A percentile compares a stretch with the other conserved stretches of the same genome.
phyloP scores from a whole-genome alignment of 2,329 filamentous ascomycete genomes.

The Fusarium sp. region DNA sequence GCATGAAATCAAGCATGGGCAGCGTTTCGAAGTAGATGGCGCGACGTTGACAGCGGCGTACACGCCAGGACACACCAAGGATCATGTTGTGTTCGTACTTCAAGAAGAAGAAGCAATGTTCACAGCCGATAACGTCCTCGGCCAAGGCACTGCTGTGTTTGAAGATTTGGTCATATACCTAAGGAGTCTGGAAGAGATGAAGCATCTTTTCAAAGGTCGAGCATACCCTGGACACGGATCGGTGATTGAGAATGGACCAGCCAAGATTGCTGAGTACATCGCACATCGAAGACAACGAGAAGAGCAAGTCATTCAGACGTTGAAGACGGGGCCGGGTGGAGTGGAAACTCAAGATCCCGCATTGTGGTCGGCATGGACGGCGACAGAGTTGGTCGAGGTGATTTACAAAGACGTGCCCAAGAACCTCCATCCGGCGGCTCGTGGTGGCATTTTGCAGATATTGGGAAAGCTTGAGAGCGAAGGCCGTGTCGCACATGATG shows the following conservation, averaged over 20 bases:
- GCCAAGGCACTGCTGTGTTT: slow-evolving; percentile 88
- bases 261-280: slow-evolving; percentile 86
- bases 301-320: slow-evolving; percentile 77
- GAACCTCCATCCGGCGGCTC: slow-evolving; percentile 80
- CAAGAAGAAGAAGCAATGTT: slow-evolving; percentile 87
- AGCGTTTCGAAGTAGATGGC: slow-evolving; percentile 69
- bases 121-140: slow-evolving; percentile 89
- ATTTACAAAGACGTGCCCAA: slow-evolving; percentile 87
- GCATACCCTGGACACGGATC: slow-evolving; percentile 92
- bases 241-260: slow-evolving; percentile 78
- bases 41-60: slow-evolving; percentile 75
- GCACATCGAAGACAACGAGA: slow-evolving; percentile 84
- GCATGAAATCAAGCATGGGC: slow-evolving; percentile 61
- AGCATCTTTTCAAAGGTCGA: slow-evolving; percentile 71
- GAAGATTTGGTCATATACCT: slow-evolving; percentile 81
- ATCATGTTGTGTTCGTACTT: slow-evolving; percentile 84
- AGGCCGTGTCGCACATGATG: slow-evolving; percentile 68
- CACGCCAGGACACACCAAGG: slow-evolving; percentile 78
- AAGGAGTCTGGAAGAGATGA: slow-evolving; percentile 77
- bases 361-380: slow-evolving; percentile 66
- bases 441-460: slow-evolving; percentile 81
- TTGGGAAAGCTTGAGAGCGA: slow-evolving; percentile 83
- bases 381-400: slow-evolving; percentile 86
- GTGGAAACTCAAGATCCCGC: slow-evolving; percentile 45
- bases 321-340: slow-evolving; percentile 58